Evolutionary conservation across 805 yeast genomes (phyloP).

Genomic region (Saccharomycopsis olivae): DNA sequence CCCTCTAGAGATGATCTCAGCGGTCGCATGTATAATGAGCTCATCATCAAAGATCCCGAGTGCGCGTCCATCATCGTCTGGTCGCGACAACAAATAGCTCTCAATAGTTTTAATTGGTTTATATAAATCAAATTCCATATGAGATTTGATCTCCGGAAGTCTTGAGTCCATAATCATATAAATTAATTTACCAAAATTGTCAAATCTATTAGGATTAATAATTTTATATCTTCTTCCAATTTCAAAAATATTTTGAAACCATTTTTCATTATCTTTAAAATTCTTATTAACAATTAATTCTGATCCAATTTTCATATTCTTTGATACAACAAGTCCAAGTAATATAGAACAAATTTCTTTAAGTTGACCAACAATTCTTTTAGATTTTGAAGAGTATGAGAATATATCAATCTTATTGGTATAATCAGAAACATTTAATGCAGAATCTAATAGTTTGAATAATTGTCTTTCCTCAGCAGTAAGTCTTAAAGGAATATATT

Average conservation of each 20-base stretch:
- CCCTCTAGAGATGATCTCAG: constrained; percentile 51
- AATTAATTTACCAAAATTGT: constrained; percentile 69
- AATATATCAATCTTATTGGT: constrained; percentile 70
- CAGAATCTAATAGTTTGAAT: constrained; percentile 60
- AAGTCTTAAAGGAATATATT: constrained; percentile 60
- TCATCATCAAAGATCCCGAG: constrained; percentile 45
- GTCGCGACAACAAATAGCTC: constrained; percentile 31
- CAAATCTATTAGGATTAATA: constrained; percentile 76
- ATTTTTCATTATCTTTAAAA: constrained; percentile 57
- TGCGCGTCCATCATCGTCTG: constrained; percentile 28
- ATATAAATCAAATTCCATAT: constrained; percentile 67
- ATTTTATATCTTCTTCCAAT: constrained; percentile 73
- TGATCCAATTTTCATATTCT: constrained; percentile 62
- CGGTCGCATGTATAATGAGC: constrained; percentile 50
- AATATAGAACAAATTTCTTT: constrained; percentile 70
- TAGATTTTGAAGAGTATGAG: constrained; percentile 55
- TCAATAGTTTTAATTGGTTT: constrained; percentile 60
- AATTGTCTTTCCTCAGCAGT: constrained; percentile 60
- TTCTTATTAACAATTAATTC: constrained; percentile 53
- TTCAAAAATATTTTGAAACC: constrained; percentile 65
- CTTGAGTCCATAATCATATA: constrained; percentile 83
- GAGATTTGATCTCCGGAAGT: constrained; percentile 55
- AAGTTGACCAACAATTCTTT: constrained; percentile 60
- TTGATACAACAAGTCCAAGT: constrained; percentile 71
- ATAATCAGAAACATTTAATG: constrained; percentile 67